These are phyloP conservation scores for Ophiostoma angusticollis DNA, from an alignment of 2,329 filamentous ascomycete species.

Conservation along the genomic window DNA sequence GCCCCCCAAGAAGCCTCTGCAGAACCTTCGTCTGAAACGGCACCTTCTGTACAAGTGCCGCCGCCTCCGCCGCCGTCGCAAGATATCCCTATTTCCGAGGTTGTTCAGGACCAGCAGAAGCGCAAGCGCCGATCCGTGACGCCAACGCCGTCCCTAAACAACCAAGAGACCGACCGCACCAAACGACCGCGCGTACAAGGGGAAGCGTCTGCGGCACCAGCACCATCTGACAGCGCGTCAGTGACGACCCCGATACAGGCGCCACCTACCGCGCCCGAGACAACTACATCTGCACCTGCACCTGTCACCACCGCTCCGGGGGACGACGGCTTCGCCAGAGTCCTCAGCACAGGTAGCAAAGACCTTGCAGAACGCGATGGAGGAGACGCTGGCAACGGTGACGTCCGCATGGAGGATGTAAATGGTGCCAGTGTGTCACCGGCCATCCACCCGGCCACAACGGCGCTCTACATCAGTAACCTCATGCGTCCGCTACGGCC, in stretches of 20 bases:
- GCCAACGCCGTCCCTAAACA: constrained; percentile 33
- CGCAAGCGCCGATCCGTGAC: constrained; percentile 55
- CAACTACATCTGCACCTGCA: no score
- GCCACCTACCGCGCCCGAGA: not conserved
- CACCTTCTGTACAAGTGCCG: not conserved
- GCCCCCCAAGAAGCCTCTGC: no score
- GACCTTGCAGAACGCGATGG: not conserved
- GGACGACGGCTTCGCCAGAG: not conserved
- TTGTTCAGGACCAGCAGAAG: constrained; percentile 32
- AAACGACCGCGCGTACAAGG: constrained; percentile 27
- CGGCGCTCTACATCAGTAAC: constrained; percentile 77
- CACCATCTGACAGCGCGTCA: constrained; percentile 12
- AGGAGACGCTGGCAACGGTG: not conserved
- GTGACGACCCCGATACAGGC: no score
- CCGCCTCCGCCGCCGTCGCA: not conserved
- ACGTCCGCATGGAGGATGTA: constrained; percentile 10
- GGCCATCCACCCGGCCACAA: constrained; percentile 57
- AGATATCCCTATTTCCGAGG: constrained; percentile 7
- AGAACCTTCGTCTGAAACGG: not conserved
- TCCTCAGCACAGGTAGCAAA: no score
- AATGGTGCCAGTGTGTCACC: constrained; percentile 29
- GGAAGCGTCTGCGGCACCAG: no score
- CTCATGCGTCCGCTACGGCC: constrained; percentile 77
- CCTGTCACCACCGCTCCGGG: not conserved
- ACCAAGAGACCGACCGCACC: constrained; percentile 17